Evolutionary conservation across 805 yeast genomes (phyloP), one percentile per base, ranked within the genome.

Genomic region (Nakazawaea molendinolei): DNA sequence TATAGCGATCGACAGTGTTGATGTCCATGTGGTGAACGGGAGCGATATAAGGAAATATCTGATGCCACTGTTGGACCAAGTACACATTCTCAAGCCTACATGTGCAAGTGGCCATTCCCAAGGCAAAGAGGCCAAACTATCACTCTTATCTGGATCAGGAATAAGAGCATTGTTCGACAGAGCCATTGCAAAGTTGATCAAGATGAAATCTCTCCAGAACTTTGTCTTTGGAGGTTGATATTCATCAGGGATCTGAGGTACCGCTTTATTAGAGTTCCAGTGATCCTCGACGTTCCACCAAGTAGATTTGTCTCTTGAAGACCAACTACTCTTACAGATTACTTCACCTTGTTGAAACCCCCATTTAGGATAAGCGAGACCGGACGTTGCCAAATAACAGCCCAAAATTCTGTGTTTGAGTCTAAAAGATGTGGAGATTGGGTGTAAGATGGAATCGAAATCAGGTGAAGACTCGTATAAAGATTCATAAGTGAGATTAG

Each of bases 311-410:
- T 82, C 86, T 36, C 64, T 63, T 8, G 56, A 44, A 19, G 73
- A 58, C 51, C 77, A 63, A 0, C 73, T 56, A 5, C 63, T 51
- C 44, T 74, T 74, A 57, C 95, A 84, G 6, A 78, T 73, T 28
- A 84, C 85, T 57, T 84, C 95, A 44, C 95, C 95, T 67, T 92
- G 99, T 55, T 86, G 76, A 73, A 90, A 92, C 15, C 98, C 99
- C 99, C 99, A 92, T 13, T 76, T 78, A 14, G 99, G 99, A 53
- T 89, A 78, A 17, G 74, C 56, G 46, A 66, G 62, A 30, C 96
- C 97, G 8, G 92, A 71, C 10, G 90, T 84, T 46, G 89, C 84
- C 52, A 92, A 64, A 57, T 87, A 89, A 57, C 97, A 94, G 28
- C 83, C 82, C 50, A 86, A 56, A 8, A 56, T 74, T 45, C 67